phyloP scores from a whole-genome alignment of 257 asterid species.

The Solanum etuberosum region DNA sequence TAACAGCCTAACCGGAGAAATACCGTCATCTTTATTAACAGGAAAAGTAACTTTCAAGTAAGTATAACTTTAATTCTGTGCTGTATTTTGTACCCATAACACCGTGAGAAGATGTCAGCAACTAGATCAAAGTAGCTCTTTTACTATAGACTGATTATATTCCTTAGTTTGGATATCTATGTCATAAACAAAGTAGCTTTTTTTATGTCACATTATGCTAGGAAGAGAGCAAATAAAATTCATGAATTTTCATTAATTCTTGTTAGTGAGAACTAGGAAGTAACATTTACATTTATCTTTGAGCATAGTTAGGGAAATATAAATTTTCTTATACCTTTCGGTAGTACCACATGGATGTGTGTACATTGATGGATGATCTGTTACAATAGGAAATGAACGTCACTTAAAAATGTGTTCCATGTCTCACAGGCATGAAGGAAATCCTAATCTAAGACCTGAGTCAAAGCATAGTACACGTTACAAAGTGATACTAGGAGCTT shows the following conservation, averaged over 20 bases:
- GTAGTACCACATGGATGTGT: neutral
- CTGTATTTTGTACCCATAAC: neutral
- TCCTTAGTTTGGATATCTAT: neutral
- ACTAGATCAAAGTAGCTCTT: neutral
- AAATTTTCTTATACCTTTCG: neutral
- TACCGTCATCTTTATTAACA: slow-evolving; percentile 52
- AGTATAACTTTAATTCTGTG: slow-evolving; percentile 8
- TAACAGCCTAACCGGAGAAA: slow-evolving; percentile 75
- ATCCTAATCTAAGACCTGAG: slow-evolving; percentile 43
- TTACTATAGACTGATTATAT: neutral
- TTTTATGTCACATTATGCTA: neutral
- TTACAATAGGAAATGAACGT: neutral
- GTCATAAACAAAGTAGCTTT: neutral
- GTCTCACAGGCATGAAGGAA: slow-evolving; percentile 61
- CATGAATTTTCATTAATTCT: neutral
- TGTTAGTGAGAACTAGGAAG: neutral
- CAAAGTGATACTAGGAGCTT: slow-evolving; percentile 39
- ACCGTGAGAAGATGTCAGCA: neutral
- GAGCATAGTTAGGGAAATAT: neutral
- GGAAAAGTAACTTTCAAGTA: slow-evolving; percentile 65
- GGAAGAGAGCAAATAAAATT: neutral
- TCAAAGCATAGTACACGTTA: slow-evolving; percentile 22
- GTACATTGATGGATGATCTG: neutral
- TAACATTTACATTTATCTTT: neutral
- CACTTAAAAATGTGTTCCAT: neutral